These are phyloP conservation scores for Clonostachys sp. DNA, from an alignment of 2,329 filamentous ascomycete species.

Conservation along the genomic window DNA sequence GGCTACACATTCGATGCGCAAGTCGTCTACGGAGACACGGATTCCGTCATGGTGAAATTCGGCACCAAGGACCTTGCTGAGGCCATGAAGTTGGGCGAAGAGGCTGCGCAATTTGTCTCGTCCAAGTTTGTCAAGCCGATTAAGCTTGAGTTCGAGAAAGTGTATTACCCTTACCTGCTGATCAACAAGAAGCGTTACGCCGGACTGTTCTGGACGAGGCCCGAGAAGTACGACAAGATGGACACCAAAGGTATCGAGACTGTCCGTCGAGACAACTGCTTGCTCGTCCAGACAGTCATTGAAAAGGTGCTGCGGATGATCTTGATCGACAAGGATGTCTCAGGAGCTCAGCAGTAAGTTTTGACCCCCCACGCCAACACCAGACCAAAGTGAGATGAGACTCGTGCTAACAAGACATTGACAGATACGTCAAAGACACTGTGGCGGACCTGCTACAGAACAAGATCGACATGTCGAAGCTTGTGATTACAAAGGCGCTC, in stretches of 20 bases:
- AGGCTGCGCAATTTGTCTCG: constrained; percentile 85
- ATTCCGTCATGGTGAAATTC: constrained; percentile 99
- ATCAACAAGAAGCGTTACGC: constrained; percentile 99
- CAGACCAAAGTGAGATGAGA: background rate
- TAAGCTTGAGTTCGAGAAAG: constrained; percentile 98
- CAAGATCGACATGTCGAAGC: constrained; percentile 97
- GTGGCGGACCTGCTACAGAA: constrained; percentile 96
- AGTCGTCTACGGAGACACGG: constrained; percentile 97
- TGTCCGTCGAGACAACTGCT: constrained; percentile 92
- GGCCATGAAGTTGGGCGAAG: constrained; percentile 92
- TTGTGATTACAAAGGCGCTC: constrained; percentile 96
- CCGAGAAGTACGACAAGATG: constrained; percentile 98
- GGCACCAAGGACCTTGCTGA: constrained; percentile 81
- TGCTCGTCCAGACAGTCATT: constrained; percentile 93
- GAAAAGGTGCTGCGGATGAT: constrained; percentile 96
- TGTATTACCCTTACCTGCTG: constrained; percentile 94
- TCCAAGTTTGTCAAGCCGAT: constrained; percentile 93
- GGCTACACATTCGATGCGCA: constrained; percentile 92
- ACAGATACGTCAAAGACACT: constrained; percentile 89
- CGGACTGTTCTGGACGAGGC: constrained; percentile 94
- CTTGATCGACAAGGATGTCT: constrained; percentile 85
- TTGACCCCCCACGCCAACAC: constrained; percentile 10
- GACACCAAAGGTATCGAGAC: constrained; percentile 99
- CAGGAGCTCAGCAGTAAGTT: constrained; percentile 87
- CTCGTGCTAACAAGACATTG: constrained; percentile 2